Evolutionary conservation across 2,329 filamentous ascomycete species (phyloP), one percentile per base, ranked within the genome.

Genomic region (Alternaria sp.): DNA sequence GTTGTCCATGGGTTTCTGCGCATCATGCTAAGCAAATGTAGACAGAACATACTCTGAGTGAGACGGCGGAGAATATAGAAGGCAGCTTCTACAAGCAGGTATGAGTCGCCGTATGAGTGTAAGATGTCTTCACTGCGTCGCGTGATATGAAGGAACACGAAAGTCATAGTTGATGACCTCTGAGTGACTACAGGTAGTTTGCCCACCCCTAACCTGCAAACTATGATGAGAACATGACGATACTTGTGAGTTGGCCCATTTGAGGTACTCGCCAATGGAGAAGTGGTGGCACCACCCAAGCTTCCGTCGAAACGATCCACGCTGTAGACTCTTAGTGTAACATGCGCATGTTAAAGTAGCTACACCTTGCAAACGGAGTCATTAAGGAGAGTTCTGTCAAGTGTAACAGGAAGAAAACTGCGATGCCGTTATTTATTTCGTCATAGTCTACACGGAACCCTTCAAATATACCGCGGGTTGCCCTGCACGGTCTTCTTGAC

Each of bases 401-500:
- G 18, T 18, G 8, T 15, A 23, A 28, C 14, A 30, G 28, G 49
- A 51, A 20, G 18, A n/a, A 14, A 51, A 51, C 12, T 37, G 15
- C 49, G 21, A 41, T 53, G 20, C 20, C 5, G 11, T 23, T 14
- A 23, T 53, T n/a, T 41, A 15, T 25, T 37, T 18, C 10, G 20
- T 41, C 18, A 25, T n/a, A 14, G 9, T 30, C 10, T 11, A 25
- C 21, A 14, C 3, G 14, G 11, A 21, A 30, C 18, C 5, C 15
- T 26, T 71, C 46, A 74, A 10, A 76, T 74, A 49, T 68, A 75
- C 25, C 64, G 58, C 26, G 67, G 68, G n/a, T 60, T 66, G n/a
- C 61, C 58, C 49, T 72, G 64, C 8, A 75, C 71, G 6, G 72
- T 69, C 10, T 63, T 67, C 66, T 76, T 72, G 21, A 78, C 74